Base-by-base conservation (phyloP, 371 early-diverging fungal species). In the Nematocida displodere region DNA sequence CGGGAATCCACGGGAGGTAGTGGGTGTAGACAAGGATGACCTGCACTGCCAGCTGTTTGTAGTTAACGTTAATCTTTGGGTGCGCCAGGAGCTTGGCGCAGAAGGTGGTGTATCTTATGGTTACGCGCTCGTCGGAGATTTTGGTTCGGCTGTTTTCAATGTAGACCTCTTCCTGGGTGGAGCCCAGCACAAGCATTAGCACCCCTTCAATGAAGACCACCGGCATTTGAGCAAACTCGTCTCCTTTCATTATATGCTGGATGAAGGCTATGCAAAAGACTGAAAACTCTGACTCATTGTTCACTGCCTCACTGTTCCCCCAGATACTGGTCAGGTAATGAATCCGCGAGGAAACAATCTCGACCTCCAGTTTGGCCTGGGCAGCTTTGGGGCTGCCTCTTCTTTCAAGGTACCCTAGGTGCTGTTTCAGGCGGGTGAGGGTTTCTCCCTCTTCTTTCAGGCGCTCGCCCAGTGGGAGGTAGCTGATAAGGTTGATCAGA, bases 1-100 rank as follows among this genome's bases (percentile, higher is more conserved):
- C 40, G 13, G 47, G 48, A 13, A 59, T 28, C 31, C 49, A 47
- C 29, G 39, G 26, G 28, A 49, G 24, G n/a, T 22, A 26, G 13
- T 78, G 22, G 15, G 50, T 44, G 44, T 55, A 62, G 40, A 40
- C 22, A 33, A 22, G 33, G 11, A 67, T 2, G n/a, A 68, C 20
- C 29, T 63, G 22, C 2, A 48, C 29, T 7, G 61, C 49, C 40
- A 58, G 28, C 46, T 78, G 54, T 42, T 78, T 66, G 54, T 71
- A 71, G 33, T 71, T 71, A n/a, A 71, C 31, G 58, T 71, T 71
- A 5, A 71, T 33, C 15, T 31, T 7, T 22, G 5, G 11, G 20
- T 66, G 62, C 26, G 26, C 24, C 28, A 66, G 56, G 4, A 56
- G 22, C 11, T 37, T 31, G 3, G 50, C 13, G 24, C 31, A 37